Evolutionary conservation across 208 protist species (phyloP).

Genomic region (Acanthamoeba polyphaga): DNA sequence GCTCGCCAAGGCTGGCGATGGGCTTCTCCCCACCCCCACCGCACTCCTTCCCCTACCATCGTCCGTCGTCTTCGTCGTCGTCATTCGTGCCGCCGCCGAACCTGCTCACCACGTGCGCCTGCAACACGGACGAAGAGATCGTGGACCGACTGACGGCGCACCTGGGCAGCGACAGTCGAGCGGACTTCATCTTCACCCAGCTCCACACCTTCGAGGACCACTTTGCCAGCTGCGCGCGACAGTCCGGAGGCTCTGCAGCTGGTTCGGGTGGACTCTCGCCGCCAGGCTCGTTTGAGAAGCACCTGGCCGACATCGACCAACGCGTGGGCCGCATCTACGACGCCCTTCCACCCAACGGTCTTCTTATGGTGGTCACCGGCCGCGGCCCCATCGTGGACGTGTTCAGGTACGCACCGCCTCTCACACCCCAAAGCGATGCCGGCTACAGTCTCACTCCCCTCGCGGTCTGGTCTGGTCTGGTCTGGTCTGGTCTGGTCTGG

Average conservation of each 20-base stretch:
- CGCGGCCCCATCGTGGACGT: not conserved
- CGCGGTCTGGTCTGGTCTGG: not conserved
- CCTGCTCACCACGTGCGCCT: conserved; percentile 5
- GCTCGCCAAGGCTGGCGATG: not conserved
- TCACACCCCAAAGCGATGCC: not conserved
- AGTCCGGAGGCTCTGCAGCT: not conserved
- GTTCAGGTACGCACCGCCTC: not conserved
- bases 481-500: too few species aligned
- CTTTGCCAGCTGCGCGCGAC: not conserved
- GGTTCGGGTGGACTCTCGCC: not conserved
- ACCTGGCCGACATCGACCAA: not conserved
- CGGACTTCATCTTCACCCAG: conserved; percentile 25
- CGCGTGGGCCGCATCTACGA: conserved; percentile 18
- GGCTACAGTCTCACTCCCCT: not conserved
- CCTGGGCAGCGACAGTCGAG: not conserved
- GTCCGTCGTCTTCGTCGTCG: not conserved
- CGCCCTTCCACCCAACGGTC: not conserved
- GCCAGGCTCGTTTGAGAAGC: not conserved
- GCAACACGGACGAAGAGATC: conserved; percentile 25
- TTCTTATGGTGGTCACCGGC: not conserved
- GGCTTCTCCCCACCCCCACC: not conserved
- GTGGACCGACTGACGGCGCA: not conserved
- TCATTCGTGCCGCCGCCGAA: not conserved
- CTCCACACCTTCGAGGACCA: conserved; percentile 34
- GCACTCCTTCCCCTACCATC: not conserved